Evolutionary conservation across 352 stramenopile genomes (phyloP).

Genomic region (Paralagenidium karlingii): DNA sequence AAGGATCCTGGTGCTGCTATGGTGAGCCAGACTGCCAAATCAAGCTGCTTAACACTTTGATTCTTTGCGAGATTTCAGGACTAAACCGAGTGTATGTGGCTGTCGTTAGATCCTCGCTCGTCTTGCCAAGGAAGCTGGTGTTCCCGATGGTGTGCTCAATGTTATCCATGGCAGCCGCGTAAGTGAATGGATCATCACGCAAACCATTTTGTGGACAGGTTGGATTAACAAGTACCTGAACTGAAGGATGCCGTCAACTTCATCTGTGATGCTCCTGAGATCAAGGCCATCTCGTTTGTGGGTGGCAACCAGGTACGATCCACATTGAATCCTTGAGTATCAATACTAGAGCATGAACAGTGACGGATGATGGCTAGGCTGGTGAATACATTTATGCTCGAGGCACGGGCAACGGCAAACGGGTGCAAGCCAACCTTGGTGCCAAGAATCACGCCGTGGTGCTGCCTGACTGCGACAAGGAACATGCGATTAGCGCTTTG

Average conservation of each 20-base stretch:
- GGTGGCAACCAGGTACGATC: too few relatives aligned
- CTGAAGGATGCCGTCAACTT: slow-evolving; percentile 91
- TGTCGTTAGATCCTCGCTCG: slow-evolving; percentile 71
- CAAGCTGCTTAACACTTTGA: too few relatives aligned
- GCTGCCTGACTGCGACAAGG: slow-evolving; percentile 89
- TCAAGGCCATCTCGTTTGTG: slow-evolving; percentile 96
- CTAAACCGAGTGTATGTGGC: slow-evolving; percentile 3
- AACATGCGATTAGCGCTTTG: slow-evolving; percentile 78
- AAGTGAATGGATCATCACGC: too few relatives aligned
- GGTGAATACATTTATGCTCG: slow-evolving; percentile 92
- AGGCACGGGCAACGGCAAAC: slow-evolving; percentile 84
- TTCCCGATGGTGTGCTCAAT: slow-evolving; percentile 93
- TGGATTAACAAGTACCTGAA: too few relatives aligned
- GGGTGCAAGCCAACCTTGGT: slow-evolving; percentile 93
- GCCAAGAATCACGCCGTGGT: slow-evolving; percentile 98
- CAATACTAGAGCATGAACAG: too few relatives aligned
- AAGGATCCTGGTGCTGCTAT: slow-evolving; percentile 84
- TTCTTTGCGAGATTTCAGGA: too few relatives aligned
- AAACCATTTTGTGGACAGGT: too few relatives aligned
- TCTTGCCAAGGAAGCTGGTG: slow-evolving; percentile 86
- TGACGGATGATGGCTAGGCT: too few relatives aligned
- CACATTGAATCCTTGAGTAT: too few relatives aligned
- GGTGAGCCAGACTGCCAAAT: background rate
- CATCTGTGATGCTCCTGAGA: slow-evolving; percentile 89
- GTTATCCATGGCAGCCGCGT: background rate